Conservation (phyloP, 805 yeast genomes). For the Candida boidinii region DNA sequence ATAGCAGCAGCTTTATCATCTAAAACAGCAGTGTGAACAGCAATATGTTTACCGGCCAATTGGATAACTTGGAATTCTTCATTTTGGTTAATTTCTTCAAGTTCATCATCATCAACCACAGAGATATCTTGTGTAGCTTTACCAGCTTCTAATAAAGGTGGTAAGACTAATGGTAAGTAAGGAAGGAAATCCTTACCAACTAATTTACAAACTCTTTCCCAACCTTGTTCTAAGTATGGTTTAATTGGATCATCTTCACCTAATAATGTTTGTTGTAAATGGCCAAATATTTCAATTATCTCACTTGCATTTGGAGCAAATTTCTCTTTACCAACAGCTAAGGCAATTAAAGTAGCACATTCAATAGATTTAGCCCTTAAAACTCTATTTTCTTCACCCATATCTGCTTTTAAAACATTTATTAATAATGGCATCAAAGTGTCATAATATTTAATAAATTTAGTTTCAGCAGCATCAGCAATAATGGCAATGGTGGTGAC, state of each 20-base stretch:
- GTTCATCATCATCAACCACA: constrained; percentile 81
- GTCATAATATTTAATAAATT: constrained; percentile 86
- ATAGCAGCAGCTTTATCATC: constrained; percentile 93
- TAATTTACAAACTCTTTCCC: constrained; percentile 89
- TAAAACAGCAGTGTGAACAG: constrained; percentile 87
- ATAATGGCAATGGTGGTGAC: constrained; percentile 93
- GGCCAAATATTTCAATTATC: constrained; percentile 60
- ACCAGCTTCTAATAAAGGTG: constrained; percentile 81
- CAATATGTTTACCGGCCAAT: constrained; percentile 84
- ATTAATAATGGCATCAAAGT: constrained; percentile 86
- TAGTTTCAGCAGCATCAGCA: constrained; percentile 91
- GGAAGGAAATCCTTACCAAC: constrained; percentile 83
- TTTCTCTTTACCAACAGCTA: constrained; percentile 90
- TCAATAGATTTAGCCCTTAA: constrained; percentile 92
- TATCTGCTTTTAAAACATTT: constrained; percentile 69
- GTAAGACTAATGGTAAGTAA: constrained; percentile 73
- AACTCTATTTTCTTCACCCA: constrained; percentile 69
- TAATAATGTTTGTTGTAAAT: constrained; percentile 47
- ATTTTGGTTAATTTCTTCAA: constrained; percentile 69
- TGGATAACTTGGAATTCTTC: constrained; percentile 96
- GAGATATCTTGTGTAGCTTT: constrained; percentile 86
- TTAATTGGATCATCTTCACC: constrained; percentile 85
- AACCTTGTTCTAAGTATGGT: constrained; percentile 83
- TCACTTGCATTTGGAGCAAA: constrained; percentile 70
- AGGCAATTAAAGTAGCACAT: constrained; percentile 88